Percentiles rank a stretch among this genome's conserved stretches.
phyloP scores from a whole-genome alignment of 2,329 filamentous ascomycete genomes.

The Grosmannia clavigera region DNA sequence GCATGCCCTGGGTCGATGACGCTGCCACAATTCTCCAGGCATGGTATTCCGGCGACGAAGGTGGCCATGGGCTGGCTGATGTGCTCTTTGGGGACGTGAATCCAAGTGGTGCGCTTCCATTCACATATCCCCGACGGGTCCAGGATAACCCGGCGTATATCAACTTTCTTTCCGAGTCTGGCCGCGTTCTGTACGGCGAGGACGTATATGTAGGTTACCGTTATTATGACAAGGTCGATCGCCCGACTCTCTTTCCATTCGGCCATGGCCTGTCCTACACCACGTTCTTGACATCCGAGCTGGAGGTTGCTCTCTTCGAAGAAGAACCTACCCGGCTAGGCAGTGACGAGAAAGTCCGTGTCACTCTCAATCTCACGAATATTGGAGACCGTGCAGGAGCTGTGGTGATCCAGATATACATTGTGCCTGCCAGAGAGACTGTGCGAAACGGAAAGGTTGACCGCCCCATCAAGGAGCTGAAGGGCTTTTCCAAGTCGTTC shows the following conservation, averaged over 20 bases:
- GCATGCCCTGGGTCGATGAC: constrained; percentile 56
- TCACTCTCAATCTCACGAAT: not conserved
- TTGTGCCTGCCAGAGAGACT: not conserved
- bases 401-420: not conserved
- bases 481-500: not conserved
- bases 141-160: constrained; percentile 65
- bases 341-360: not conserved
- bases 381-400: not conserved
- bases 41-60: constrained; percentile 59
- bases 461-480: not conserved
- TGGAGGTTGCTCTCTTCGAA: not conserved
- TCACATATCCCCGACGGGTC: constrained; percentile 49
- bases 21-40: constrained; percentile 57
- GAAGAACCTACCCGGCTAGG: not conserved
- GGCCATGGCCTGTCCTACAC: constrained; percentile 73
- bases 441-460: not conserved
- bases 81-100: constrained; percentile 51
- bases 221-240: constrained; percentile 53
- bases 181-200: constrained; percentile 51
- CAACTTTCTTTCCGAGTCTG: constrained; percentile 39
- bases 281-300: constrained; percentile 31
- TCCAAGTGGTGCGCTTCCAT: constrained; percentile 55
- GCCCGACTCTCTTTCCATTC: constrained; percentile 57
- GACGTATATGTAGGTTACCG: constrained; percentile 72
- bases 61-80: constrained; percentile 54